Conservation (phyloP, 495 filamentous ascomycete genomes). For the Lindgomyces ingoldianus region DNA sequence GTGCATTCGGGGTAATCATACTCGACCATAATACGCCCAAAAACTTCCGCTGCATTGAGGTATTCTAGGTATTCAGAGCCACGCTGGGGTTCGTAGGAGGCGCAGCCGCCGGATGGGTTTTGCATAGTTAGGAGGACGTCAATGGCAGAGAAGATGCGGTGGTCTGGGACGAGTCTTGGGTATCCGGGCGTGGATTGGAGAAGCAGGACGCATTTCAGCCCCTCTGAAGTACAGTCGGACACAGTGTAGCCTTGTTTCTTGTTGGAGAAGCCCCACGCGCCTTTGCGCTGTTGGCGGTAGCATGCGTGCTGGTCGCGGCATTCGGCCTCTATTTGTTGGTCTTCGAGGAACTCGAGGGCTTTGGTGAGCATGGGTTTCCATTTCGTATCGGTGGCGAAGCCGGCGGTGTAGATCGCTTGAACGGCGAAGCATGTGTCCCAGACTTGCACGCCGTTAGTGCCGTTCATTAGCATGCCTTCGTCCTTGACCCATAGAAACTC, state of each 20-base stretch:
- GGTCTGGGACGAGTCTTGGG: constrained; percentile 69
- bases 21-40: constrained; percentile 95
- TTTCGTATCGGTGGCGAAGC: constrained; percentile 71
- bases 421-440: constrained; percentile 95
- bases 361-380: constrained; percentile 83
- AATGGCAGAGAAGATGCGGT: constrained; percentile 79
- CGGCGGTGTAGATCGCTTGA: constrained; percentile 75
- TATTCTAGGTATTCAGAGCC: constrained; percentile 75
- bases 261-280: constrained; percentile 94
- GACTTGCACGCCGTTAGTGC: constrained; percentile 93
- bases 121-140: constrained; percentile 93
- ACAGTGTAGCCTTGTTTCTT: constrained; percentile 92
- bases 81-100: constrained; percentile 82
- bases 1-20: constrained; percentile 98
- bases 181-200: constrained; percentile 77
- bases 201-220: constrained; percentile 79
- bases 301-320: constrained; percentile 74
- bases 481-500: constrained; percentile 91
- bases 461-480: constrained; percentile 93
- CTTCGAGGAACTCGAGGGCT: constrained; percentile 83
- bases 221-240: constrained; percentile 91
- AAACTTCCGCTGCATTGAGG: constrained; percentile 94
- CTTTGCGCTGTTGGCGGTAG: constrained; percentile 90
- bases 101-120: constrained; percentile 83
- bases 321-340: constrained; percentile 87